Percentiles rank a stretch among this genome's conserved stretches.
Conservation (phyloP, 495 filamentous ascomycete species). For the Haplographium delicatum region DNA sequence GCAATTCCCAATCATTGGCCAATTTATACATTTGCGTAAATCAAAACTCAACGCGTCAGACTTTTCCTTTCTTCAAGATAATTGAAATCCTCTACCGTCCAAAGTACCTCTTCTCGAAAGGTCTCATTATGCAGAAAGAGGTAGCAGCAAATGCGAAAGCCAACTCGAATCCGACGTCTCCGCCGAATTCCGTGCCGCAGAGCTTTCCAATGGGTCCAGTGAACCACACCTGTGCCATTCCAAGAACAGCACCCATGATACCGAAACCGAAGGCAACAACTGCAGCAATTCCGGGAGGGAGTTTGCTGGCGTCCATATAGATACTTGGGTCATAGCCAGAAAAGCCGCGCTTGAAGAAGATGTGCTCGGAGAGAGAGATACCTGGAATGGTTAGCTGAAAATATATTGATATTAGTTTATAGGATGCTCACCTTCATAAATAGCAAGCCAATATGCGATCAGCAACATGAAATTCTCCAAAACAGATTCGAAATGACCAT, state of each 20-base stretch:
- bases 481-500: conserved; percentile 63
- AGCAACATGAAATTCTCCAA: conserved; percentile 76
- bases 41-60: too few species aligned
- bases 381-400: conserved; percentile 18
- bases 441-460: conserved; percentile 80
- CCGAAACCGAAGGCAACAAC: conserved; percentile 62
- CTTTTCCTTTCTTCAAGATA: too few species aligned
- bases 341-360: conserved; percentile 66
- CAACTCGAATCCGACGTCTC: conserved; percentile 74
- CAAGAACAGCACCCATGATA: conserved; percentile 64
- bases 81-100: conserved; percentile 38
- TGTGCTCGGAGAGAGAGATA: conserved; percentile 68
- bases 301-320: conserved; percentile 52
- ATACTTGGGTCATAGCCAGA: conserved; percentile 54
- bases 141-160: conserved; percentile 50
- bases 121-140: conserved; percentile 42
- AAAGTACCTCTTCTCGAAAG: conserved; percentile 51
- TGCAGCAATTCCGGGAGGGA: conserved; percentile 71
- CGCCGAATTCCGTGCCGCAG: conserved; percentile 55
- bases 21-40: too few species aligned
- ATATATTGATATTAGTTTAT: neutral
- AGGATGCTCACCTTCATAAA: conserved; percentile 54
- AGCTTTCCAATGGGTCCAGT: conserved; percentile 64
- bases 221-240: conserved; percentile 76
- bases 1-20: too few species aligned